Evolutionary conservation across 306 rosid genomes (phyloP), one percentile per base, ranked within the genome.

Genomic region (Cucurbita ficifolia): DNA sequence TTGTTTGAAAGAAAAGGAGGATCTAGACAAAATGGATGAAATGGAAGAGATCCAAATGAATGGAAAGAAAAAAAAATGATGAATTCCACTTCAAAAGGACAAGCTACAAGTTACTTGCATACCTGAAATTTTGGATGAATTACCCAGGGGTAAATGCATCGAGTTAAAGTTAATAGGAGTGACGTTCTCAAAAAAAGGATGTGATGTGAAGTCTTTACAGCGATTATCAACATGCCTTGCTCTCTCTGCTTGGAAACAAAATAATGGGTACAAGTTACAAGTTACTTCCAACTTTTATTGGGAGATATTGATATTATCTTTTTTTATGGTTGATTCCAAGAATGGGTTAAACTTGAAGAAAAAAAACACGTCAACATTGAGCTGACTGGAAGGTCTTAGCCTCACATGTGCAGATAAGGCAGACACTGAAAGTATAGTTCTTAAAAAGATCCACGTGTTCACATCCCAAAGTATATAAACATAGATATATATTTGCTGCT

Each of bases 121-220:
- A 88, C 95, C 88, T 75, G 84, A 60, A 16, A 75, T 83, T 74
- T 74, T 85, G 80, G 79, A 74, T 21, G 75, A 76, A 39, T 64
- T 48, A 70, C 22, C 80, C 74, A 76, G 74, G 29, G 81, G 85
- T n/a, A 85, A 60, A 72, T 59, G 70, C 75, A 74, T 77, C 13
- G 83, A 78, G 35, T 55, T 76, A 64, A 68, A 45, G 58, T 73
- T 75, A 60, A 45, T 77, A 63, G 82, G 80, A 35, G 88, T 70
- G 24, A 74, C 48, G 5, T 73, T 82, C 59, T 83, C 77, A 19
- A 69, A 55, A 55, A 72, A 57, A 65, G 53, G 80, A 35, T 81
- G 76, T 67, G 86, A 75, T 70, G 75, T 72, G 74, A 69, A 45
- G 18, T 39, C 69, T 58, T 81, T 53, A 18, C 52, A 62, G 40